Conservation (phyloP, 2,329 filamentous ascomycete species). For the Diplocarpon mali region DNA sequence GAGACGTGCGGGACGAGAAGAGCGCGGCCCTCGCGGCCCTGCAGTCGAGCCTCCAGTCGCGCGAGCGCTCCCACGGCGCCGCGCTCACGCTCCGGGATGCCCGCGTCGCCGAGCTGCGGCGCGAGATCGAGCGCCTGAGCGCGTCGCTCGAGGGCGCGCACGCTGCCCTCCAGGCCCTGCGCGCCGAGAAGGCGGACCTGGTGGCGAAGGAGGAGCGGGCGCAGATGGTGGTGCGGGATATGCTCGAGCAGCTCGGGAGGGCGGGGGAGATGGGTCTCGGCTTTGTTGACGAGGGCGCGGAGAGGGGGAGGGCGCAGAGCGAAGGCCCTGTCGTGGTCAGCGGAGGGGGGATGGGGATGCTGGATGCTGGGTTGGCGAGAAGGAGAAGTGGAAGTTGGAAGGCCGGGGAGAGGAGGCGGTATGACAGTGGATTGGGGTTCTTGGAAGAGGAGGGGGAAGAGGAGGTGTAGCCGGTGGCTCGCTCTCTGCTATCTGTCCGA, state of each 20-base stretch:
- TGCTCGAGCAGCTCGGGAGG: slow-evolving; percentile 41
- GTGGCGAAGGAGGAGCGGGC: slow-evolving; percentile 38
- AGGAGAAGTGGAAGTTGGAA: slow-evolving; percentile 20
- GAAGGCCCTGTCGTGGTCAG: slow-evolving; percentile 6
- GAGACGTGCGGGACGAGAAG: slow-evolving; percentile 6
- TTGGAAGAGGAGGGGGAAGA: slow-evolving; percentile 35
- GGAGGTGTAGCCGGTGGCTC: neutral
- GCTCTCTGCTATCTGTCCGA: too few species aligned
- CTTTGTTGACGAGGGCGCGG: slow-evolving; percentile 27
- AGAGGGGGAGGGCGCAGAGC: neutral
- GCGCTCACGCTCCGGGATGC: slow-evolving; percentile 41
- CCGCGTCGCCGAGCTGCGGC: slow-evolving; percentile 36
- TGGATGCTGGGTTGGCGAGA: slow-evolving; percentile 16
- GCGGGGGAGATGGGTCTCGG: slow-evolving; percentile 37
- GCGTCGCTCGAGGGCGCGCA: slow-evolving; percentile 36
- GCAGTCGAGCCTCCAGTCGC: slow-evolving; percentile 1
- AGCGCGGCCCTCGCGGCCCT: slow-evolving; percentile 19
- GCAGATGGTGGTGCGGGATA: slow-evolving; percentile 35
- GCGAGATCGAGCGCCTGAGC: slow-evolving; percentile 38
- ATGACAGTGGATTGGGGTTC: slow-evolving; percentile 45
- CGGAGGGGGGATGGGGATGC: slow-evolving; percentile 16
- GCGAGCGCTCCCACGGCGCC: slow-evolving; percentile 30
- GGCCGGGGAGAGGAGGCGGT: slow-evolving; percentile 34
- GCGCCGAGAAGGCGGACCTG: slow-evolving; percentile 36
- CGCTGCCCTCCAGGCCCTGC: slow-evolving; percentile 34